Conservation (phyloP, 2,329 filamentous ascomycete genomes). For the Myriosclerotinia duriaeana region DNA sequence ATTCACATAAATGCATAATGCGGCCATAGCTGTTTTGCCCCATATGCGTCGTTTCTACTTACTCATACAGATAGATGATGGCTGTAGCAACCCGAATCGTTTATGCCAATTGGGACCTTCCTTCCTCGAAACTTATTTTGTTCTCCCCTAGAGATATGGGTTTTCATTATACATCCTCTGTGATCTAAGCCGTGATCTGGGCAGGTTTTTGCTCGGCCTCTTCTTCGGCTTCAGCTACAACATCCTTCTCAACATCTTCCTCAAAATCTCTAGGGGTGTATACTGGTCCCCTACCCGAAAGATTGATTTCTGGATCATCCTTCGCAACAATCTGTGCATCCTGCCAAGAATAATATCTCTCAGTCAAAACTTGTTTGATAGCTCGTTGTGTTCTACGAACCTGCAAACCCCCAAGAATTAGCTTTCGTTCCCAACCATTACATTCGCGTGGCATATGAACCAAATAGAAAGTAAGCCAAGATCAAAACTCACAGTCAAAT, state of each 20-base stretch:
- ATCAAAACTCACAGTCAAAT: slow-evolving; percentile 59
- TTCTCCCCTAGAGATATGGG: slow-evolving; percentile 9
- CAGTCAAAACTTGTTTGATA: slow-evolving; percentile 83
- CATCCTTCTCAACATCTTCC: slow-evolving; percentile 39
- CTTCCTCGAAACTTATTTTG: slow-evolving; percentile 11
- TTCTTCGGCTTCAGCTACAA: slow-evolving; percentile 6
- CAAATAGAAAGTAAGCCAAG: slow-evolving; percentile 6
- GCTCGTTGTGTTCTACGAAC: slow-evolving; percentile 73
- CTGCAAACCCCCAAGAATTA: slow-evolving; percentile 47
- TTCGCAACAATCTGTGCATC: slow-evolving; percentile 68
- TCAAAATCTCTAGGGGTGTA: slow-evolving; percentile 35
- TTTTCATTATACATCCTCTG: slow-evolving; percentile 5
- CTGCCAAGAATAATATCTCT: slow-evolving; percentile 85
- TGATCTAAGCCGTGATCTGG: slow-evolving; percentile 15
- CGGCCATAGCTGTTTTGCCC: slow-evolving; percentile 15
- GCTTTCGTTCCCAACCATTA: not conserved
- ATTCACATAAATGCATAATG: slow-evolving; percentile 14
- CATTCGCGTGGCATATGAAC: slow-evolving; percentile 8
- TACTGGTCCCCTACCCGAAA: slow-evolving; percentile 37
- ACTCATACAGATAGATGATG: slow-evolving; percentile 22
- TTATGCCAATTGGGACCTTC: slow-evolving; percentile 5
- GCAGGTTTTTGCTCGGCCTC: slow-evolving; percentile 9
- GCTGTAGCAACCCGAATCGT: slow-evolving; percentile 6
- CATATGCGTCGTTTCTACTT: slow-evolving; percentile 22
- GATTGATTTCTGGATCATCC: slow-evolving; percentile 64